Conservation (phyloP, 2,329 filamentous ascomycete genomes). For the Daldinia sp. region DNA sequence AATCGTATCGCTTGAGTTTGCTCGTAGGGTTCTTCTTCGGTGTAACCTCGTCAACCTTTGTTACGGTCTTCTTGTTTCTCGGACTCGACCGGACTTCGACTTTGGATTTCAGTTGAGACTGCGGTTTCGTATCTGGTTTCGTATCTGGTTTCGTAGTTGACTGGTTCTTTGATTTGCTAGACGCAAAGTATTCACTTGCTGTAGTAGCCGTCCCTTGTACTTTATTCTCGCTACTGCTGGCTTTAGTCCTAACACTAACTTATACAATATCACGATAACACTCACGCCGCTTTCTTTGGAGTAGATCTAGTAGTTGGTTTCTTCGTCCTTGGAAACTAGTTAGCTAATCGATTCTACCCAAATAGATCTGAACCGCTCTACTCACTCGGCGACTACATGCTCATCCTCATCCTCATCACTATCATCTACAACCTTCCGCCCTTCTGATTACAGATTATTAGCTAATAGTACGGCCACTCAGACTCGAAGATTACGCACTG, state of each 20-base stretch:
- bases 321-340: slow-evolving; percentile 55
- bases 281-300: slow-evolving; percentile 64
- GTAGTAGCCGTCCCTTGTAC: slow-evolving; percentile 61
- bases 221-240: slow-evolving; percentile 48
- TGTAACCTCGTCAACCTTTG: slow-evolving; percentile 45
- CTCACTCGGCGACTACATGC: slow-evolving; percentile 61
- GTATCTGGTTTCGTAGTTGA: slow-evolving; percentile 53
- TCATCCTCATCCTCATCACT: slow-evolving; percentile 69
- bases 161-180: slow-evolving; percentile 54
- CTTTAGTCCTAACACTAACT: slow-evolving; percentile 16
- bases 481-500: slow-evolving; percentile 49
- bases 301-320: slow-evolving; percentile 61
- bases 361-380: slow-evolving; percentile 7
- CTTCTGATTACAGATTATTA: slow-evolving; percentile 49
- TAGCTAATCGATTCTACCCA: slow-evolving; percentile 21
- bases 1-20: slow-evolving; percentile 52
- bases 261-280: neutral
- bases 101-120: slow-evolving; percentile 51
- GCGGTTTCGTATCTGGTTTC: slow-evolving; percentile 53
- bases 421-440: slow-evolving; percentile 78
- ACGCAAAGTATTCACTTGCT: slow-evolving; percentile 66
- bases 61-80: slow-evolving; percentile 53
- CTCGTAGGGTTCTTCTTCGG: slow-evolving; percentile 55
- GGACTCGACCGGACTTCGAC: slow-evolving; percentile 62
- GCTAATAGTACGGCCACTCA: neutral